phyloP scores from a whole-genome alignment of 2,329 filamentous ascomycete species.

The Cercospora sesami region DNA sequence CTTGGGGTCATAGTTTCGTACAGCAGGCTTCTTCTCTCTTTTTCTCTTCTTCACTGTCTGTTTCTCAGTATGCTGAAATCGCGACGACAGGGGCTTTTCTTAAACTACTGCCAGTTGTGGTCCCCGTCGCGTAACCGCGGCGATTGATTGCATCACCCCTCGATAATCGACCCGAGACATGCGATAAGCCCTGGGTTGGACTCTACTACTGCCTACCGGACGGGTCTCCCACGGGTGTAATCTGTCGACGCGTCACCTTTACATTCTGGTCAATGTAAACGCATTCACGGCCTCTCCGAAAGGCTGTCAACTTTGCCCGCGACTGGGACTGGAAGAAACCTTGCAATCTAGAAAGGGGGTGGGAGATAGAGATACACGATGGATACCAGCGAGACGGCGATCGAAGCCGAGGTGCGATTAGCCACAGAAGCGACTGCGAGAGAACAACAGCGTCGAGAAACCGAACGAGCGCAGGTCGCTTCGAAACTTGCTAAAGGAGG shows the following conservation, averaged over 20 bases:
- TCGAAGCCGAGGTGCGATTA: slow-evolving; percentile 39
- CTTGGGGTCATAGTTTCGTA: slow-evolving; percentile 6
- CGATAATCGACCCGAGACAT: slow-evolving; percentile 2
- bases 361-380: slow-evolving; percentile 19
- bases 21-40: not conserved
- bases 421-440: slow-evolving; percentile 29
- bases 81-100: not conserved
- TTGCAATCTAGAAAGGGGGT: not conserved
- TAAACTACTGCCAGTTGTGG: not conserved
- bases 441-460: slow-evolving; percentile 19
- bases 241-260: not conserved
- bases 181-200: slow-evolving; percentile 1
- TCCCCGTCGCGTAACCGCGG: not conserved
- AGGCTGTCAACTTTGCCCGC: not conserved
- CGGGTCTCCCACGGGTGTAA: not conserved
- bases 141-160: slow-evolving; percentile 3
- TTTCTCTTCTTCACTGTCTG: not conserved
- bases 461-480: slow-evolving; percentile 24
- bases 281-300: not conserved
- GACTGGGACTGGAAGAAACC: not conserved
- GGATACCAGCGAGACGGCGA: slow-evolving; percentile 37
- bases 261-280: slow-evolving; percentile 3
- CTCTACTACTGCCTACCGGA: not conserved
- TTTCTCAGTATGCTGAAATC: not conserved
- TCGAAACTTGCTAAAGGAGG: slow-evolving; percentile 31